These are phyloP conservation scores for Yueomyces sinensis DNA, from an alignment of 805 yeast genomes.

Conservation along the genomic window DNA sequence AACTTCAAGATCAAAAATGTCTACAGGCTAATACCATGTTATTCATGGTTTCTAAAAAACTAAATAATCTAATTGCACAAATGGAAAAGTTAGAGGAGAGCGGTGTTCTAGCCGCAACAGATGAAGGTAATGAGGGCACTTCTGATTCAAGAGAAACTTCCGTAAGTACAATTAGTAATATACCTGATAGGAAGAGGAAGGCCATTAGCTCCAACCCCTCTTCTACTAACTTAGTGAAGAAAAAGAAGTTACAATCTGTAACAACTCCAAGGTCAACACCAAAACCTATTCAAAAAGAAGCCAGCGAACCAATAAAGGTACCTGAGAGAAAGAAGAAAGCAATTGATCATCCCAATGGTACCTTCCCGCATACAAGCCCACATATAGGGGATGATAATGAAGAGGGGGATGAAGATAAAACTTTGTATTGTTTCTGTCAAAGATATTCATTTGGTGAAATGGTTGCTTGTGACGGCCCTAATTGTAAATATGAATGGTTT, in stretches of 20 bases:
- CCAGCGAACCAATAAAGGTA: constrained; percentile 2
- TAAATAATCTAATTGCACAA: constrained; percentile 59
- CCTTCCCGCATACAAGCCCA: not conserved
- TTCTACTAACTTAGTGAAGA: constrained; percentile 7
- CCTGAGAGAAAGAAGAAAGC: not conserved
- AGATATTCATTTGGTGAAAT: constrained; percentile 89
- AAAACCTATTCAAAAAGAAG: not conserved
- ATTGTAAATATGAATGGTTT: constrained; percentile 88
- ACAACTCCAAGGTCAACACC: constrained; percentile 3
- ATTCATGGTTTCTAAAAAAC: constrained; percentile 62
- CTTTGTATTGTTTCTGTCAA: constrained; percentile 80
- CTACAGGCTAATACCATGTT: constrained; percentile 74
- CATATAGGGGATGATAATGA: constrained; percentile 6
- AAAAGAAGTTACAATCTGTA: constrained; percentile 13
- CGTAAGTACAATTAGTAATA: constrained; percentile 8
- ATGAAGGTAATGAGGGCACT: constrained; percentile 24
- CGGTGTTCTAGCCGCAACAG: constrained; percentile 57
- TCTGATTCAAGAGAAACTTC: constrained; percentile 20
- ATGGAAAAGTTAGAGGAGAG: constrained; percentile 65
- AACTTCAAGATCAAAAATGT: constrained; percentile 70
- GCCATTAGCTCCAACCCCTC: constrained; percentile 8
- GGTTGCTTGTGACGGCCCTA: constrained; percentile 91
- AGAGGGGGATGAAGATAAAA: constrained; percentile 47
- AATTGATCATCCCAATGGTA: no score
- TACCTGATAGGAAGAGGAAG: constrained; percentile 7